phyloP scores from a whole-genome alignment of 495 filamentous ascomycete species.

The Pyronema omphalodes region DNA sequence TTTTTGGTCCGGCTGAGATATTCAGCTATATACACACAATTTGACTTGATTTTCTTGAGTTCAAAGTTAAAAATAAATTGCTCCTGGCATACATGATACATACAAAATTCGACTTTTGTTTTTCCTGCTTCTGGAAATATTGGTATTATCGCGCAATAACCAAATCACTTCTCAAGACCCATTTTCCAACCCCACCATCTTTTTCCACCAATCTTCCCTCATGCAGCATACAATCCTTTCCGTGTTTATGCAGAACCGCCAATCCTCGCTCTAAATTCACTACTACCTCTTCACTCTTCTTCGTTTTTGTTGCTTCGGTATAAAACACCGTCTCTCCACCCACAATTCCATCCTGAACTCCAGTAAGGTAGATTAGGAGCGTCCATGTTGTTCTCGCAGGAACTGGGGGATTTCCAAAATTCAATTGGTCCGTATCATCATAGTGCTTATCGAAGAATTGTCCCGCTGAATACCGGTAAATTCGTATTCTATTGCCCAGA shows the following conservation, averaged over 20 bases:
- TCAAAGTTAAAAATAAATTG: too few species aligned
- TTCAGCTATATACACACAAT: too few species aligned
- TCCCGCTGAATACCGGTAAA: conserved; percentile 75
- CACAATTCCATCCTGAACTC: conserved; percentile 41
- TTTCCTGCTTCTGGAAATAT: too few species aligned
- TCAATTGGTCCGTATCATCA: conserved; percentile 58
- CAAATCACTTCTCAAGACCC: conserved; percentile 78
- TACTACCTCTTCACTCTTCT: conserved; percentile 36
- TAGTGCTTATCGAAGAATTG: conserved; percentile 49
- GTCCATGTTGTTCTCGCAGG: conserved; percentile 81
- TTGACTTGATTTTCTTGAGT: too few species aligned
- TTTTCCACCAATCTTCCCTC: conserved; percentile 60
- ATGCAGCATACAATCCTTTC: conserved; percentile 74
- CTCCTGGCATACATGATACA: too few species aligned
- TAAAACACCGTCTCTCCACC: conserved; percentile 92
- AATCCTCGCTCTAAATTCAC: conserved; percentile 63
- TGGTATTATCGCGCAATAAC: neutral
- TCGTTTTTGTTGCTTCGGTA: conserved; percentile 42
- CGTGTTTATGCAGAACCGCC: conserved; percentile 75
- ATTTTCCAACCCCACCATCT: conserved; percentile 79
- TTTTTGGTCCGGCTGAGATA: too few species aligned
- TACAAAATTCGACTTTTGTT: too few species aligned
- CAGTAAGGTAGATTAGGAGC: conserved; percentile 69
- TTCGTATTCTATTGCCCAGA: conserved; percentile 36
- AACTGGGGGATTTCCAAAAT: conserved; percentile 31